Evolutionary conservation across 352 stramenopile genomes (phyloP), one percentile per base, ranked within the genome.

Genomic region (Peronospora farinosa): DNA sequence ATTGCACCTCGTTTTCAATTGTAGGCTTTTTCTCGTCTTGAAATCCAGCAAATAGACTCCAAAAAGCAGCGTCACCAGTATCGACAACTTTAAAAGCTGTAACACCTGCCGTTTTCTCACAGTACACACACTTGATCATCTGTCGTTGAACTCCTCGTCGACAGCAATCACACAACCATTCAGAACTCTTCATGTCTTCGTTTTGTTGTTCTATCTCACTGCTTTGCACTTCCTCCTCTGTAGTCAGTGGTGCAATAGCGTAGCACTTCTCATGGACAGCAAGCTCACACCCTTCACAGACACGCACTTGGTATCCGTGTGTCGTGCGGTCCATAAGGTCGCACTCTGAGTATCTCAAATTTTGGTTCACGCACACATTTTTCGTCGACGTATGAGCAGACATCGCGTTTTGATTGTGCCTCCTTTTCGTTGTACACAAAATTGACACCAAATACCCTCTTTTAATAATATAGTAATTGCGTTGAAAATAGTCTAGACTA

Each of bases 101-200:
- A 25, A 47, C 36, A 6, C 40, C 61, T 11, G 53, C 57, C 16
- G 16, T 35, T 48, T 75, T 65, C n/a, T 61, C 50, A 50, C 72
- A 84, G 33, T 75, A 79, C 11, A 69, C 67, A 43, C 72, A 84
- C 30, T 36, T 19, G 16, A 38, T 39, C 23, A 13, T 31, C 2
- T n/a, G 35, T 49, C 35, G 42, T 19, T 51, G 48, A 17, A 74
- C 65, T 9, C 35, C 44, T 17, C 37, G 52, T 39, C 35, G 23
- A 37, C 72, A 84, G 47, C 58, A 73, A 47, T 81, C 72, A 47
- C 72, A 84, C 11, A 47, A 53, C 72, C 72, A 84, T 3, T 13
- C 32, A 3, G 32, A 41, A 21, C 7, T 44, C 11, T 55, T 11
- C 41, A 31, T 21, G n/a, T 9, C 7, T 38, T 40, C 25, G 11